Conservation (phyloP, 768 basidiomycete genomes). For the Mrakia blollopis region DNA sequence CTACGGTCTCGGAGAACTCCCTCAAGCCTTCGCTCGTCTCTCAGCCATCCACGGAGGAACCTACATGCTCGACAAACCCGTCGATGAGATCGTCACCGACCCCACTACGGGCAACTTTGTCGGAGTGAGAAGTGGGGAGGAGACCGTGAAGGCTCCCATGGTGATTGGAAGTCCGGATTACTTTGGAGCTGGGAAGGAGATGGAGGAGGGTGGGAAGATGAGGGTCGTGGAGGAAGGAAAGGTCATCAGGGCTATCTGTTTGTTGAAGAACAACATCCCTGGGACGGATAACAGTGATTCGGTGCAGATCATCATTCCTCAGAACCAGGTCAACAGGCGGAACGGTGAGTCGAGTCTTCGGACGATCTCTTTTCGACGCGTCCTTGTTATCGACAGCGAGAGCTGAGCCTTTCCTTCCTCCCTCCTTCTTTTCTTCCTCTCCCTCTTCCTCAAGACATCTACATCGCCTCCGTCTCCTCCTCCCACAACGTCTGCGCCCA, state of each 20-base stretch:
- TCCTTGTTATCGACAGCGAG: not conserved
- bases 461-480: constrained; percentile 93
- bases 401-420: not conserved
- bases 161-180: constrained; percentile 98
- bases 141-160: constrained; percentile 94
- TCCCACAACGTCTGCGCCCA: constrained; percentile 97
- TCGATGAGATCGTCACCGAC: constrained; percentile 84
- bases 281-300: constrained; percentile 94
- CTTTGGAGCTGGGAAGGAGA: constrained; percentile 65
- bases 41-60: constrained; percentile 99
- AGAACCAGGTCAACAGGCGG: constrained; percentile 89
- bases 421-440: constrained; percentile 19
- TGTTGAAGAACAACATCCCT: constrained; percentile 96
- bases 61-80: constrained; percentile 97
- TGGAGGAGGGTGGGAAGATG: constrained; percentile 65
- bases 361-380: not conserved
- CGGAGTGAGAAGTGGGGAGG: constrained; percentile 80
- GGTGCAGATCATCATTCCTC: constrained; percentile 95
- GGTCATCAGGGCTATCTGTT: constrained; percentile 93
- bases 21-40: constrained; percentile 95
- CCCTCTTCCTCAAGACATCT: constrained; percentile 69
- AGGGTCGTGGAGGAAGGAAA: constrained; percentile 87
- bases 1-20: constrained; percentile 97
- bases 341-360: constrained; percentile 64
- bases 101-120: constrained; percentile 73